Base-by-base conservation (phyloP, 2,329 filamentous ascomycete species). In the Colletotrichum horii region DNA sequence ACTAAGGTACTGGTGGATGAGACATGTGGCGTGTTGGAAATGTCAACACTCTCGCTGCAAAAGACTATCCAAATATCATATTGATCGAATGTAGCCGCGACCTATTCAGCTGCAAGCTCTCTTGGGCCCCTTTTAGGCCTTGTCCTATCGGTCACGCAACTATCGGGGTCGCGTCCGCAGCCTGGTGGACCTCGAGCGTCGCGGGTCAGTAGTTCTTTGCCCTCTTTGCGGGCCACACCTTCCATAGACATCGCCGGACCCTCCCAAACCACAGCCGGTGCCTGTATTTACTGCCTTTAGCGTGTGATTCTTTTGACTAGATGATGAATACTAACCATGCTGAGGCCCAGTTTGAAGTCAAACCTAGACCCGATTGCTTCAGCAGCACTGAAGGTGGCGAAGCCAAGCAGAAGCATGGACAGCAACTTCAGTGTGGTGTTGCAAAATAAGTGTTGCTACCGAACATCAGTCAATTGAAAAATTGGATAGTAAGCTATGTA, bases 251-350 rank as follows among this genome's bases (percentile, higher is more conserved):
- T 8, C 2, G 12, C 6, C 3, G 43, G 43, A 52, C 11, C n/a
- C 14, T 11, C 43, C 6, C n/a, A 1, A 52, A 8, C 43, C n/a
- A 52, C 2, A 0, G n/a, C n/a, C n/a, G 43, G 43, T 14, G 43
- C 43, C 43, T 52, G 12, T 0, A 8, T 0, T 22, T 7, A 15
- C 6, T 14, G n/a, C 0, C 2, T 14, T 52, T 14, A 52, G 43
- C 43, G 12, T 7, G 1, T 52, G 43, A 22, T 1, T 7, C 2
- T 22, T 22, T 52, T 0, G n/a, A 8, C n/a, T 0, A n/a, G 43
- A 22, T 22, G 0, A 22, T 4, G 11, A 4, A 52, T 24, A 14
- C 43, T 8, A 22, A 52, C 43, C 6, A 52, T 1, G n/a, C 43
- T 52, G 1, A 52, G 6, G 6, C 43, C 43, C 1, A 52, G n/a